Base-by-base conservation (phyloP, 2,329 filamentous ascomycete genomes). In the Trichoderma afroharzianum region DNA sequence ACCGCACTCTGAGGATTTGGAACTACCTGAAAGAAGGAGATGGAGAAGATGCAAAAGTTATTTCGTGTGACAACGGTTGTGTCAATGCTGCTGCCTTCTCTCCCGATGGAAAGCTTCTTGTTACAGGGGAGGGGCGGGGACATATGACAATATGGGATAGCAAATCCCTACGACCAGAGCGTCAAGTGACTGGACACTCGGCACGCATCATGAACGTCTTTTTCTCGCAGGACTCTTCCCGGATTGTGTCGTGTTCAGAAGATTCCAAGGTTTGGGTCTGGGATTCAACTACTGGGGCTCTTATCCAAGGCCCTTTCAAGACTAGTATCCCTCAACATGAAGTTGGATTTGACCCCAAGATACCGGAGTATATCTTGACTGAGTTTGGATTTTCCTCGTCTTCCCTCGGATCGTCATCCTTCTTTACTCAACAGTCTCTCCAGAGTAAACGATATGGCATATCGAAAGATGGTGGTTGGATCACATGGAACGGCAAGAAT, bases 181-280 rank as follows among this genome's bases (percentile, higher is more conserved):
- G 4, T 2, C 0, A 3, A 5, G 1, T 21, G 8, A 21, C 9
- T 50, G n/a, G 4, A 0, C 9, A 47, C 1, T n/a, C 39, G 11
- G 18, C 1, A 3, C 0, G 1, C n/a, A 3, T 50, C n/a, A 3
- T 0, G 12, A 12, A 3, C 0, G 0, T 21, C 1, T 0, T 50
- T 11, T 50, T 50, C 43, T 50, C 43, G 0, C 43, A 21, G 8
- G 43, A 50, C 43, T 50, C 43, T 50, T 50, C 43, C 3, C 0
- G 9, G 21, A 21, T 50, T 50, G 43, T 50, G 43, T 50, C 43
- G 4, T n/a, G 43, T 5, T 50, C 43, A 0, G 2, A 4, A 0
- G 18, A 43, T 3, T 3, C 0, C 15, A 47, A 1, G 1, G 0
- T 50, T 6, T 12, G 9, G 0, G n/a, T 50, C 43, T 21, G 43